Evolutionary conservation across 2,329 filamentous ascomycete species (phyloP), one percentile per base, ranked within the genome.

Genomic region (Aspergillus intermedius): DNA sequence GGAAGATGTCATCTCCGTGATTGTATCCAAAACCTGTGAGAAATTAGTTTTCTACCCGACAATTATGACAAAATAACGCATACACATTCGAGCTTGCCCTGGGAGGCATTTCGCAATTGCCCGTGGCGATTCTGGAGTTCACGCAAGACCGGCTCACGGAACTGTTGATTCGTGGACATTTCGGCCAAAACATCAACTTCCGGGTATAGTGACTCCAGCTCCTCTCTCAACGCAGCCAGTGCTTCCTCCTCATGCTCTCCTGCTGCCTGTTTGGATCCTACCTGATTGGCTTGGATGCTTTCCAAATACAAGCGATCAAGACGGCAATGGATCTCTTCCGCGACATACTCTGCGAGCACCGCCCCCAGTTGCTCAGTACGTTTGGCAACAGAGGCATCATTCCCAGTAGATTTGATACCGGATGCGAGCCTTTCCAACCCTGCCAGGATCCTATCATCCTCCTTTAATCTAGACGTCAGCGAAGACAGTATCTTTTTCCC

Each of bases 101-200:
- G 61, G 8, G 64, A 64, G 12, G 54, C 55, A 41, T 57, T 54
- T 13, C 57, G 61, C 43, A 65, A 51, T 35, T 64, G 56, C 22
- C 56, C 58, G 42, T 66, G 66, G 19, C 58, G 57, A 37, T 60
- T 59, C 34, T 64, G 60, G 19, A 72, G 61, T 43, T 65, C 65
- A 2, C 59, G 60, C 21, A 68, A 51, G 44, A 72, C 71, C 5
- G 69, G 65, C 35, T 68, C 68, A 6, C 65, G 63, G 54, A 71
- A 73, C 47, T 69, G 63, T 42, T 74, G 70, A 50, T 65, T 67
- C 1, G 66, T 68, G 45, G 71, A 72, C 53, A 72, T 66, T n/a
- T 71, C 65, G 39, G 69, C 61, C 30, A 72, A 52, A 3, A 70
- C 55, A 21, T 63, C 65, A 40, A 72, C 69, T 44, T 72, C 69